Percentiles rank a stretch among this genome's conserved stretches.
Conservation (phyloP, 768 basidiomycete species). For the Hypholoma sublateritium region DNA sequence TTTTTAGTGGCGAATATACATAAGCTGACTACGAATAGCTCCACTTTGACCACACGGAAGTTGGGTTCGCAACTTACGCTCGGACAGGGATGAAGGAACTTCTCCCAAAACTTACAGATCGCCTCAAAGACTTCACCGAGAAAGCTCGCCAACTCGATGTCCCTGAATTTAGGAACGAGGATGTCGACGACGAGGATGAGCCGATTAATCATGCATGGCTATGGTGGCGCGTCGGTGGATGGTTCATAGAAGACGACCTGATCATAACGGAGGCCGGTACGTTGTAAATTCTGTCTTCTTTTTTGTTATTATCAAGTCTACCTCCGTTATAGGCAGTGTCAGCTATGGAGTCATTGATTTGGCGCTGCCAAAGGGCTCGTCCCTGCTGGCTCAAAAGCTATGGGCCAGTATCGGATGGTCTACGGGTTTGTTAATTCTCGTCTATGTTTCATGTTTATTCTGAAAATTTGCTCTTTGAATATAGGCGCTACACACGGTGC, state of each 20-base stretch:
- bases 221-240: conserved; percentile 9
- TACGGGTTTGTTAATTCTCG: background rate
- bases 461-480: too few relatives aligned
- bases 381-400: conserved; percentile 10
- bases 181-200: conserved; percentile 3
- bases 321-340: background rate
- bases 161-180: conserved; percentile 4
- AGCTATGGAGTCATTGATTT: conserved; percentile 6
- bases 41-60: conserved; percentile 11
- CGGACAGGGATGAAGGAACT: conserved; percentile 11
- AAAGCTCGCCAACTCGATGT: conserved; percentile 8
- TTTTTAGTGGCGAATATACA: background rate
- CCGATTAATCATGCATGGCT: conserved; percentile 11
- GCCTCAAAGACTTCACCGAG: conserved; percentile 1
- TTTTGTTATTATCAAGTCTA: background rate
- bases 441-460: too few relatives aligned
- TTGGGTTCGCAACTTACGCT: conserved; percentile 8
- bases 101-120: conserved; percentile 9
- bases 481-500: conserved; percentile 9
- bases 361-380: conserved; percentile 6
- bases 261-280: conserved; percentile 12
- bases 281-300: background rate
- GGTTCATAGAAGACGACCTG: conserved; percentile 10
- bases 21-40: background rate
- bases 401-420: conserved; percentile 16